Evolutionary conservation across 2,329 filamentous ascomycete species (phyloP).

Genomic region (Diaporthe aspalathi): DNA sequence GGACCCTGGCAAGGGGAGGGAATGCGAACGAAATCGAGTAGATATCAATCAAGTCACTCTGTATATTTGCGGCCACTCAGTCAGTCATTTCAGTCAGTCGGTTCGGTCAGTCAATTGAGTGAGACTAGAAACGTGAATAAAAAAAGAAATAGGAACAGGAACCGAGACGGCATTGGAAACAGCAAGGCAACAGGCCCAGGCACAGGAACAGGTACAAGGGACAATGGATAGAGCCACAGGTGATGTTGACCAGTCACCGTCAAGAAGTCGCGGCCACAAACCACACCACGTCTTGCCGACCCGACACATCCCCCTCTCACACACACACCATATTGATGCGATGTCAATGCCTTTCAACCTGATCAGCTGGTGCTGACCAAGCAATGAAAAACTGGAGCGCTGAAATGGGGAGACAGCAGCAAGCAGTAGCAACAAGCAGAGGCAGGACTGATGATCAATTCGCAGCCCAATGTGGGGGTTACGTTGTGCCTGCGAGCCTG

Average conservation of each 20-base stretch:
- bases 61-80: too few species aligned
- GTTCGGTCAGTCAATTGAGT: background rate
- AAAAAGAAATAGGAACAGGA: background rate
- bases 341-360: too few species aligned
- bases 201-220: background rate
- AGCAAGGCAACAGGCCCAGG: background rate
- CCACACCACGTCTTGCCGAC: constrained; percentile 3
- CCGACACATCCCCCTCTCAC: too few species aligned
- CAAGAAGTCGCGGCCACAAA: constrained; percentile 13
- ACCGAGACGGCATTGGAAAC: background rate
- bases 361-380: too few species aligned
- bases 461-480: constrained; percentile 4
- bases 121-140: background rate
- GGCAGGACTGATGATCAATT: background rate
- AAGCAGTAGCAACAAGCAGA: background rate
- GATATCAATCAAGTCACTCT: too few species aligned
- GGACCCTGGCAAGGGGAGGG: constrained; percentile 14
- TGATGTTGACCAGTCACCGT: background rate
- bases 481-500: background rate
- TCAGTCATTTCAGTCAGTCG: background rate
- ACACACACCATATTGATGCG: too few species aligned
- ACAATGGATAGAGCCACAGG: background rate
- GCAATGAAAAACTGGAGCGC: too few species aligned
- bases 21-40: constrained; percentile 21
- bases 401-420: too few species aligned